Conservation (phyloP, 2,329 filamentous ascomycete genomes). For the Diplodia corticola region DNA sequence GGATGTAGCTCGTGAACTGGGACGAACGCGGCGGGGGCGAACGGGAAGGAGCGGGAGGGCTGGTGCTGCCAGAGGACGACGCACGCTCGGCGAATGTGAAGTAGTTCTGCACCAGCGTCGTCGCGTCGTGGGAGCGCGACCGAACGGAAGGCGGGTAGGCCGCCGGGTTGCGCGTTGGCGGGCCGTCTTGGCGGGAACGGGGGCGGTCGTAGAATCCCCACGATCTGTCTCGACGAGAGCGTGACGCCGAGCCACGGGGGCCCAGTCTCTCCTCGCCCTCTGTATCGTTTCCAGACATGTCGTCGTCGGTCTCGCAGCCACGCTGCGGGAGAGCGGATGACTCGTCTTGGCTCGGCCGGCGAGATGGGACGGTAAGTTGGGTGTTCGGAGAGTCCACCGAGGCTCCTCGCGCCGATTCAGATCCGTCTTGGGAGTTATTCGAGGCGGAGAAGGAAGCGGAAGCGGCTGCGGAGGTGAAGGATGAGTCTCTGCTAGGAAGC, state of each 20-base stretch:
- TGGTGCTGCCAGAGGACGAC: not conserved
- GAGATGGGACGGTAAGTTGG: slow-evolving; percentile 41
- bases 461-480: slow-evolving; percentile 70
- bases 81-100: slow-evolving; percentile 27
- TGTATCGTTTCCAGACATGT: slow-evolving; percentile 25
- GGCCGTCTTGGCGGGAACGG: slow-evolving; percentile 19
- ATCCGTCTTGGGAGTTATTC: slow-evolving; percentile 19
- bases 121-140: slow-evolving; percentile 33
- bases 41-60: not conserved
- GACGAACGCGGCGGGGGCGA: not conserved
- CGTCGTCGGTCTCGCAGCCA: slow-evolving; percentile 51
- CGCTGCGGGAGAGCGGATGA: slow-evolving; percentile 42
- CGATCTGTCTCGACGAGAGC: not conserved
- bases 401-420: not conserved
- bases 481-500: slow-evolving; percentile 76
- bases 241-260: slow-evolving; percentile 21
- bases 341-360: slow-evolving; percentile 46
- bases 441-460: slow-evolving; percentile 48
- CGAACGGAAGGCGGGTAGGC: slow-evolving; percentile 34
- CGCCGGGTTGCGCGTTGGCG: slow-evolving; percentile 32
- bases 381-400: slow-evolving; percentile 40
- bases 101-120: slow-evolving; percentile 34
- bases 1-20: not conserved
- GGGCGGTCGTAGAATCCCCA: slow-evolving; percentile 22
- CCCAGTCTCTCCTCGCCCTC: not conserved